phyloP scores from a whole-genome alignment of 257 asterid species.

The Apocynum venetum region DNA sequence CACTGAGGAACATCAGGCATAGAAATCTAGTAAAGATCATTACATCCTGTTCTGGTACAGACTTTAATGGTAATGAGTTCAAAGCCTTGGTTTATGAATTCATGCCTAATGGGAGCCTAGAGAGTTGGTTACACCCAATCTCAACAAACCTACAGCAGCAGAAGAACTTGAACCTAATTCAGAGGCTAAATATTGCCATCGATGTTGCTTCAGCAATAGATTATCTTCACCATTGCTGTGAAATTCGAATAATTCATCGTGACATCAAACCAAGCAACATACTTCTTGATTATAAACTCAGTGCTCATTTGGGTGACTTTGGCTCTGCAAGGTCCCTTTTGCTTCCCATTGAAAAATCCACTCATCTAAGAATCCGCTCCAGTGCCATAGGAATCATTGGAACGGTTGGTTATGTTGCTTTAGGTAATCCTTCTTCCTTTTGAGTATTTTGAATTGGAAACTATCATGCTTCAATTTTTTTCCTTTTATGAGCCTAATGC shows the following conservation, averaged over 20 bases:
- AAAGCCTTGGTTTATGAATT: conserved; percentile 26
- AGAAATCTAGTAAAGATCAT: conserved; percentile 26
- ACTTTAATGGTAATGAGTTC: conserved; percentile 22
- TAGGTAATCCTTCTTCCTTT: conserved; percentile 3
- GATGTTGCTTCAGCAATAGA: conserved; percentile 26
- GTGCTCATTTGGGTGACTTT: conserved; percentile 31
- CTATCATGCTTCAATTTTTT: background rate
- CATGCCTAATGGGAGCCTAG: conserved; percentile 24
- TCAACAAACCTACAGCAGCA: background rate
- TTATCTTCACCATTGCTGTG: conserved; percentile 25
- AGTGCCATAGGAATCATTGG: conserved; percentile 16
- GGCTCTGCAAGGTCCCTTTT: conserved; percentile 27
- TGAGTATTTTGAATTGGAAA: background rate
- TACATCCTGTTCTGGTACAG: conserved; percentile 32
- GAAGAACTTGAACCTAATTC: conserved; percentile 7
- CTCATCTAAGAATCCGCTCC: background rate
- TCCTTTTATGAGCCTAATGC: background rate
- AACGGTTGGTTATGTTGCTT: conserved; percentile 16
- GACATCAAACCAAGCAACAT: conserved; percentile 32
- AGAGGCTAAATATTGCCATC: conserved; percentile 28
- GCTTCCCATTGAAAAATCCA: conserved; percentile 4
- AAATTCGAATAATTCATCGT: conserved; percentile 20
- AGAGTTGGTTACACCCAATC: conserved; percentile 20
- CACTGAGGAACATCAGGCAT: conserved; percentile 23
- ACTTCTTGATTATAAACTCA: conserved; percentile 23